phyloP scores from a whole-genome alignment of 495 filamentous ascomycete genomes.

The Aspergillus taichungensis region DNA sequence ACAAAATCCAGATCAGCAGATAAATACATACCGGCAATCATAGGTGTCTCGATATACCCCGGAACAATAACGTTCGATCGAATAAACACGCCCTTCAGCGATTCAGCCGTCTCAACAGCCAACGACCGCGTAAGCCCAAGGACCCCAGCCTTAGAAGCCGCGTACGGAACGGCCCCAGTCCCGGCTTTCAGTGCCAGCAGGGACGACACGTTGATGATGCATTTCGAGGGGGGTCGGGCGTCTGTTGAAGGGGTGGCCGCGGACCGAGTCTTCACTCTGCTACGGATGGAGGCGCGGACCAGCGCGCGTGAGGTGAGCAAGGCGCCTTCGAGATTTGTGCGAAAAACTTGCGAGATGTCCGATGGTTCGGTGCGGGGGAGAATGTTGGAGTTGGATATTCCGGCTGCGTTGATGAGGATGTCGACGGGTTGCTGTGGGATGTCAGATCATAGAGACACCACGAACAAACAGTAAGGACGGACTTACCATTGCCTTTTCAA shows the following conservation, averaged over 20 bases:
- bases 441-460: neutral
- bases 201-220: constrained; percentile 76
- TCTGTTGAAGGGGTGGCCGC: neutral
- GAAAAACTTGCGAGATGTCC: constrained; percentile 42
- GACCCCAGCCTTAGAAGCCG: constrained; percentile 72
- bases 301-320: constrained; percentile 54
- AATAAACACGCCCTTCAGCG: constrained; percentile 37
- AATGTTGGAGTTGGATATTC: constrained; percentile 51
- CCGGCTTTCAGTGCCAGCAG: constrained; percentile 57
- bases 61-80: constrained; percentile 77
- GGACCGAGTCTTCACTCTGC: constrained; percentile 21
- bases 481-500: constrained; percentile 37
- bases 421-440: constrained; percentile 37
- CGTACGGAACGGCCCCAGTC: constrained; percentile 60
- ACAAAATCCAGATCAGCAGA: too few relatives aligned
- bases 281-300: constrained; percentile 35
- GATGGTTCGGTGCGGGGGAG: constrained; percentile 36
- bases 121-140: constrained; percentile 67
- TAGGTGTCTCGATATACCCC: constrained; percentile 71
- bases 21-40: constrained; percentile 56
- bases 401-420: constrained; percentile 70
- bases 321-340: constrained; percentile 65
- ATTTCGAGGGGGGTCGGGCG: constrained; percentile 25
- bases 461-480: too few relatives aligned
- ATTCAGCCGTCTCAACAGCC: constrained; percentile 47